Evolutionary conservation across 2,329 filamentous ascomycete species (phyloP).

Genomic region (Amesomyces nigricolor): DNA sequence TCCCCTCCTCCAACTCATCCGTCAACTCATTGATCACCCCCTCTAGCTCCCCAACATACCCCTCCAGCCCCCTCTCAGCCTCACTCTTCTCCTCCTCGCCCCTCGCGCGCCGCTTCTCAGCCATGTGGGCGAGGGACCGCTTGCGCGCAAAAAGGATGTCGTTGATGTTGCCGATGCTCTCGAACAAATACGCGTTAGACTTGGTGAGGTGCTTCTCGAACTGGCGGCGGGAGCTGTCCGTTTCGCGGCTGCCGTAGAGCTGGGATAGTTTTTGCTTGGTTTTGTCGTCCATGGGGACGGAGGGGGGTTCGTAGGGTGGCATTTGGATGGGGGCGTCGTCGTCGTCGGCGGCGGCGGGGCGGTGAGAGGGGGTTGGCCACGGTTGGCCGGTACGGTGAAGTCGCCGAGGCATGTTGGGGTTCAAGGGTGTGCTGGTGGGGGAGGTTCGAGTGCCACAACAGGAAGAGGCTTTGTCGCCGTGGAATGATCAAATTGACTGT

Average conservation of each 20-base stretch:
- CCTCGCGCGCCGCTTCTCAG: conserved; percentile 33
- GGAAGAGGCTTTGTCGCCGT: no score
- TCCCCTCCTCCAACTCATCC: conserved; percentile 39
- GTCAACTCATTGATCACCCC: conserved; percentile 39
- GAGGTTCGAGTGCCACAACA: no score
- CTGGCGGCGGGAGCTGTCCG: conserved; percentile 25
- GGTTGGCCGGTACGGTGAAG: conserved; percentile 19
- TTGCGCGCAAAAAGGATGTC: conserved; percentile 35
- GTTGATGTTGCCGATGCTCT: conserved; percentile 45
- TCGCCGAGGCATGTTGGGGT: conserved; percentile 20
- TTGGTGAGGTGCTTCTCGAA: conserved; percentile 45
- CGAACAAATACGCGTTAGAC: conserved; percentile 40
- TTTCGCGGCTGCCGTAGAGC: conserved; percentile 39
- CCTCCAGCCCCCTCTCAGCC: conserved; percentile 31
- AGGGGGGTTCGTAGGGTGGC: conserved; percentile 47
- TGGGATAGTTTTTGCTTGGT: conserved; percentile 27
- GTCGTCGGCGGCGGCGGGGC: neutral
- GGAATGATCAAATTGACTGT: no score
- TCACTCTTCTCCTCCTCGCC: conserved; percentile 21
- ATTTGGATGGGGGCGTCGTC: conserved; percentile 30
- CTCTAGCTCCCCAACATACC: conserved; percentile 36
- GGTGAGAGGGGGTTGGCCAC: conserved; percentile 3
- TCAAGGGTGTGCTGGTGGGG: neutral
- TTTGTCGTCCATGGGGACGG: conserved; percentile 39
- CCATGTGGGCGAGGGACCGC: conserved; percentile 30